Evolutionary conservation across 2,329 filamentous ascomycete species (phyloP).

Genomic region (Fusarium stilboides): DNA sequence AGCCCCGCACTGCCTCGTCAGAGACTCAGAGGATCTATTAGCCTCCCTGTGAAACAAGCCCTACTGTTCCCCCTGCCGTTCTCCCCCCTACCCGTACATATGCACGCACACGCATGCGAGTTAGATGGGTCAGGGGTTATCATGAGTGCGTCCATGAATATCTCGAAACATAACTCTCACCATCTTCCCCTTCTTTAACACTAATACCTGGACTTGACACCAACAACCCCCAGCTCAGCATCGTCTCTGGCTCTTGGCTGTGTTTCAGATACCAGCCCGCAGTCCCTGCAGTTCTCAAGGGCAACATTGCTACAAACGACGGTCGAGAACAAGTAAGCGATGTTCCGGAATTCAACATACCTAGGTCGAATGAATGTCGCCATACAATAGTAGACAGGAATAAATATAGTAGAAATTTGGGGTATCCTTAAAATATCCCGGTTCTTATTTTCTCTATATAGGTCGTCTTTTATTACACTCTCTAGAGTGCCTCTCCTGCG

Average conservation of each 20-base stretch:
- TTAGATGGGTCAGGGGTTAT: slow-evolving; percentile 32
- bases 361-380: background rate
- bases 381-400: background rate
- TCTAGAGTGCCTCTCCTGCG: slow-evolving; percentile 25
- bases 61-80: slow-evolving; percentile 38
- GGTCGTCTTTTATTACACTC: slow-evolving; percentile 38
- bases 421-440: slow-evolving; percentile 21
- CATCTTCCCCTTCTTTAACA: slow-evolving; percentile 11
- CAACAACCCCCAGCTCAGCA: background rate
- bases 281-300: slow-evolving; percentile 12
- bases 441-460: slow-evolving; percentile 45
- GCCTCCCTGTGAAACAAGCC: slow-evolving; percentile 49
- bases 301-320: background rate
- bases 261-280: slow-evolving; percentile 30
- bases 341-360: background rate
- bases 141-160: background rate
- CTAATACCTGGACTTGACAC: slow-evolving; percentile 14
- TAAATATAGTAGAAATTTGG: slow-evolving; percentile 3
- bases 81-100: slow-evolving; percentile 43
- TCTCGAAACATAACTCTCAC: slow-evolving; percentile 34
- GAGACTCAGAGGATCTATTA: slow-evolving; percentile 47
- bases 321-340: background rate
- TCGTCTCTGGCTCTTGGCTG: slow-evolving; percentile 9
- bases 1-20: slow-evolving; percentile 24
- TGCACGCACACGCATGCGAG: slow-evolving; percentile 37